Evolutionary conservation across 306 rosid genomes (phyloP), one percentile per base, ranked within the genome.

Genomic region (Vigna nakashimae): DNA sequence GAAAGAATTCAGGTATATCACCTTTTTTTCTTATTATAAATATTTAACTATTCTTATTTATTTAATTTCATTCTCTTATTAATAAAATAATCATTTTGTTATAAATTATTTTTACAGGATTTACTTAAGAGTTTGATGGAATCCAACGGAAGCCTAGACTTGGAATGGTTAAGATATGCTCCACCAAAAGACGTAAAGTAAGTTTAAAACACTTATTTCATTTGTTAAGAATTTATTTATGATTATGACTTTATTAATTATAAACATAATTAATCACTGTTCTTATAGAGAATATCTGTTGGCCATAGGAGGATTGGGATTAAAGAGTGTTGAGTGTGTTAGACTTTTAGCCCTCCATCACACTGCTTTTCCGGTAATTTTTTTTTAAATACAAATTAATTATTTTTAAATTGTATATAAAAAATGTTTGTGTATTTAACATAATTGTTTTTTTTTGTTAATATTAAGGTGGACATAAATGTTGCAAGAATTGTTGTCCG

Each of bases 281-380:
- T 38, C 9, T 38, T 52, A 40, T 0, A 94, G 98, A 80, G 83
- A 86, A 42, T 94, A 80, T 69, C 83, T 91, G 16, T 70, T 87
- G 40, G 56, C 69, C n/a, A 76, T 86, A 18, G 18, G 80, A 36
- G 97, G 96, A 32, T 17, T 94, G 49, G 97, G 97, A 26, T 72
- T 91, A 76, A 94, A 94, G 84, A 94, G 97, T 63, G 86, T 90
- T 4, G 96, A 94, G 64, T 94, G 98, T 2, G 77, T 91, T 20
- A 84, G 97, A 1, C 98, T 94, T 70, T 82, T 94, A 69, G 13
- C 89, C 55, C 91, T 91, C 32, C 84, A 78, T 36, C 89, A 94
- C 20, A 17, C 16, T 28, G 92, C 96, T 22, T 94, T 94, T 49
- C 96, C 94, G 0, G 98, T 91, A 85, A 81, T 34, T 34, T 1